phyloP scores from a whole-genome alignment of 148 eudicot genomes.

The Camellia granthamiana region DNA sequence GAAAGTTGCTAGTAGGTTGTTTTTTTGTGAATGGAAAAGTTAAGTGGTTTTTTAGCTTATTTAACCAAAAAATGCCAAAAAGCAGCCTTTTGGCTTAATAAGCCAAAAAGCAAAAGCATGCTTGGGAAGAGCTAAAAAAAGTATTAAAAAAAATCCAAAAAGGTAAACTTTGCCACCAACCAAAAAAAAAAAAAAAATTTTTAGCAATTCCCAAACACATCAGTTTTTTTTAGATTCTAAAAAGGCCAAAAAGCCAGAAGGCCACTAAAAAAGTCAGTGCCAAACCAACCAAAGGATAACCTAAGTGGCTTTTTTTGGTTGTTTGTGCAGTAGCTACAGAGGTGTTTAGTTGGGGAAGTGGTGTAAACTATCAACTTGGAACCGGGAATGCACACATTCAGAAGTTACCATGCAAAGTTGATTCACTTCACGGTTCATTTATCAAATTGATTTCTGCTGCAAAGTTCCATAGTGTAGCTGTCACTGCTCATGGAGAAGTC shows the following conservation, averaged over 20 bases:
- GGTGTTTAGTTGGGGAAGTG: conserved; percentile 99
- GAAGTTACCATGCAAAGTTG: conserved; percentile 92
- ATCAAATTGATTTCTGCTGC: conserved; percentile 78
- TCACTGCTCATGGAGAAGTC: conserved; percentile 78
- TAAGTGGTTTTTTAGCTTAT: no score
- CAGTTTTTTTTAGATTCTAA: no score
- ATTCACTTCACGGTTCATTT: conserved; percentile 75
- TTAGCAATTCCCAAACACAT: no score
- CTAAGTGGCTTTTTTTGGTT: background rate
- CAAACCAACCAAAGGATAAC: background rate
- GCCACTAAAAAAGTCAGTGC: background rate
- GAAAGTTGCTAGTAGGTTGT: no score
- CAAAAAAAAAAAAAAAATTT: no score
- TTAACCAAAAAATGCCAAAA: no score
- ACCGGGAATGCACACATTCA: conserved; percentile 97
- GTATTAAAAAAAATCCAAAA: no score
- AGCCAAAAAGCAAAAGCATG: no score
- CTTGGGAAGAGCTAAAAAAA: no score
- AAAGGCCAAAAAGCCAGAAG: background rate
- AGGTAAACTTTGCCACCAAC: no score
- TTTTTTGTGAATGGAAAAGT: no score
- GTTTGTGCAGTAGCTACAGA: conserved; percentile 64
- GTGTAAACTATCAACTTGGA: conserved; percentile 98
- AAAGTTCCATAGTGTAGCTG: conserved; percentile 96
- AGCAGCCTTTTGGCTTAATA: no score